phyloP scores from a whole-genome alignment of 2,329 filamentous ascomycete species.

The Cercospora sesami region DNA sequence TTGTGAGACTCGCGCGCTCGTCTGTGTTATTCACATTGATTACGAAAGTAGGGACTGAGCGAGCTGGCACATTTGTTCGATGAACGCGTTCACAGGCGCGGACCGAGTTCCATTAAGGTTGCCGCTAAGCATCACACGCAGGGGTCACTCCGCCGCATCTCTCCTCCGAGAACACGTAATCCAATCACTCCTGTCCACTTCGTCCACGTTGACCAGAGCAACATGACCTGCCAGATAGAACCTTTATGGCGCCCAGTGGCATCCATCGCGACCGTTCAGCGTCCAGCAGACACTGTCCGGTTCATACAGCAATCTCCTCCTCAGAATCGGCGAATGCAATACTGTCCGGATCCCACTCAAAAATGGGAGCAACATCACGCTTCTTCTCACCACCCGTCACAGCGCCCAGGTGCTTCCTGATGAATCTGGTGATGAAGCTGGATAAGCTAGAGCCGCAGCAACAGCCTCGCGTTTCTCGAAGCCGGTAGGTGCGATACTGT shows the following conservation, averaged over 20 bases:
- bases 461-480: background rate
- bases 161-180: background rate
- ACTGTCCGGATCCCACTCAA: background rate
- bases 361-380: background rate
- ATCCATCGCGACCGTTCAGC: too few relatives aligned
- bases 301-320: too few relatives aligned
- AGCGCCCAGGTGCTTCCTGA: background rate
- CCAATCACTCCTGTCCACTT: background rate
- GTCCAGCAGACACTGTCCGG: too few relatives aligned
- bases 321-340: background rate
- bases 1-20: slow-evolving; percentile 15
- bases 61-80: background rate
- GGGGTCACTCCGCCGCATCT: background rate
- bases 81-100: slow-evolving; percentile 2
- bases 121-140: background rate
- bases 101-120: slow-evolving; percentile 6
- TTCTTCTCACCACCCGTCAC: background rate
- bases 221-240: too few relatives aligned
- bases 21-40: background rate
- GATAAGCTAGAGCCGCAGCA: background rate
- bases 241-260: too few relatives aligned
- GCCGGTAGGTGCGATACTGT: background rate
- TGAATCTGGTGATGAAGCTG: background rate
- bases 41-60: background rate
- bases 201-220: background rate